Evolutionary conservation across 495 filamentous ascomycete genomes (phyloP).

Genomic region (Xylaria longipes): DNA sequence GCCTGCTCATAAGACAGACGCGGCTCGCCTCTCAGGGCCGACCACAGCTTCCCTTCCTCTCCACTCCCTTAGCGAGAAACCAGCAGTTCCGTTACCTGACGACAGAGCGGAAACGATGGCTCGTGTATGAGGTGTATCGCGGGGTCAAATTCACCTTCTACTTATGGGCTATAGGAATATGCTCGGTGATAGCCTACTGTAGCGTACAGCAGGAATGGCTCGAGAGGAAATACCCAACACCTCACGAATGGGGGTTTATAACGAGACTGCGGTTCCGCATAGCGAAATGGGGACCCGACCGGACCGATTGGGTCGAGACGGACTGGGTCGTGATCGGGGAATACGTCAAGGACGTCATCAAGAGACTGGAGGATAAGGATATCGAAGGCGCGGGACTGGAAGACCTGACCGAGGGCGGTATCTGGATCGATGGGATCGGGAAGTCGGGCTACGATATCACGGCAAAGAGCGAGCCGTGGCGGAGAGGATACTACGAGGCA

Average conservation of each 20-base stretch:
- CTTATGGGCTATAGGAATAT: slow-evolving; percentile 61
- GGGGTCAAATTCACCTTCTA: slow-evolving; percentile 65
- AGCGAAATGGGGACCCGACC: slow-evolving; percentile 62
- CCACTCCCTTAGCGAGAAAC: slow-evolving; percentile 57
- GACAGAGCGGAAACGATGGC: slow-evolving; percentile 72
- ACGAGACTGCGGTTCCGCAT: slow-evolving; percentile 66
- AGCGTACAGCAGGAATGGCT: slow-evolving; percentile 71
- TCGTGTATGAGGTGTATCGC: slow-evolving; percentile 67
- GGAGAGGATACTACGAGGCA: slow-evolving; percentile 79
- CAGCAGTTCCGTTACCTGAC: slow-evolving; percentile 74
- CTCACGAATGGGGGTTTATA: slow-evolving; percentile 73
- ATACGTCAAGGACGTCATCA: slow-evolving; percentile 60
- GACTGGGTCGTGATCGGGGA: slow-evolving; percentile 69
- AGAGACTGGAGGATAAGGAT: slow-evolving; percentile 66
- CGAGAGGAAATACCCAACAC: slow-evolving; percentile 76
- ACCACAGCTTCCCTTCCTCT: slow-evolving; percentile 82
- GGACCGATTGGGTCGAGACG: slow-evolving; percentile 53
- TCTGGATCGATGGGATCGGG: slow-evolving; percentile 56
- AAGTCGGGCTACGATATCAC: slow-evolving; percentile 63
- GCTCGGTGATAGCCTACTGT: slow-evolving; percentile 60
- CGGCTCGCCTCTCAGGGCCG: slow-evolving; percentile 49
- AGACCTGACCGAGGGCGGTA: slow-evolving; percentile 44
- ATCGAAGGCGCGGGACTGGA: slow-evolving; percentile 70
- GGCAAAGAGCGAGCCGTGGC: slow-evolving; percentile 78
- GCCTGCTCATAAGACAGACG: slow-evolving; percentile 31